Conservation (phyloP, 768 basidiomycete species). For the Mycena epipterygia region DNA sequence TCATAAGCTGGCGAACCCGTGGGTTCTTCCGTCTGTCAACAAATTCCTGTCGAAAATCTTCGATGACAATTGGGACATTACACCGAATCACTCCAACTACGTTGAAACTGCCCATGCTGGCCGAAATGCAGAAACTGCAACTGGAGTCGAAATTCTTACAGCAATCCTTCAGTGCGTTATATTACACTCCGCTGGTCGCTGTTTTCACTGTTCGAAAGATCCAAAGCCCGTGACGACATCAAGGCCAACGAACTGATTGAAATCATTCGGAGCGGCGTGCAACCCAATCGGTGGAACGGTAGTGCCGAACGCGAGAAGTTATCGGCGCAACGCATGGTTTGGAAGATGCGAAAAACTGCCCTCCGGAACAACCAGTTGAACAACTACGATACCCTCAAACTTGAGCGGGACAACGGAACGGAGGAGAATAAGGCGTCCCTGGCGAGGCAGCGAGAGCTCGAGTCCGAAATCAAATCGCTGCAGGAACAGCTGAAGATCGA, state of each 20-base stretch:
- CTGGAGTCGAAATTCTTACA: too few relatives aligned
- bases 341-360: neutral
- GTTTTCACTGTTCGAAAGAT: too few relatives aligned
- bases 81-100: conserved; percentile 37
- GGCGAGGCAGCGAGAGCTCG: neutral
- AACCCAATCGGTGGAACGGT: conserved; percentile 11
- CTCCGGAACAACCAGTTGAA: conserved; percentile 9
- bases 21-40: conserved; percentile 37
- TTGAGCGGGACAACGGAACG: neutral
- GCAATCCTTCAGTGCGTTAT: too few relatives aligned
- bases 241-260: neutral
- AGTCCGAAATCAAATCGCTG: neutral
- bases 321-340: conserved; percentile 14
- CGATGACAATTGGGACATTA: conserved; percentile 26
- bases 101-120: too few relatives aligned
- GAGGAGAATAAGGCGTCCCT: conserved; percentile 5
- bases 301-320: conserved; percentile 20
- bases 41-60: conserved; percentile 36
- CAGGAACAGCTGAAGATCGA: conserved; percentile 8
- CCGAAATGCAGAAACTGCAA: too few relatives aligned
- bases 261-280: neutral
- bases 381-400: conserved; percentile 4
- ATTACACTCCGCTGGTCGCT: too few relatives aligned
- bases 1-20: conserved; percentile 35
- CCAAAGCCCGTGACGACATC: too few relatives aligned